phyloP scores from a whole-genome alignment of 768 basidiomycete genomes.

The Xerocomellus intermedius region DNA sequence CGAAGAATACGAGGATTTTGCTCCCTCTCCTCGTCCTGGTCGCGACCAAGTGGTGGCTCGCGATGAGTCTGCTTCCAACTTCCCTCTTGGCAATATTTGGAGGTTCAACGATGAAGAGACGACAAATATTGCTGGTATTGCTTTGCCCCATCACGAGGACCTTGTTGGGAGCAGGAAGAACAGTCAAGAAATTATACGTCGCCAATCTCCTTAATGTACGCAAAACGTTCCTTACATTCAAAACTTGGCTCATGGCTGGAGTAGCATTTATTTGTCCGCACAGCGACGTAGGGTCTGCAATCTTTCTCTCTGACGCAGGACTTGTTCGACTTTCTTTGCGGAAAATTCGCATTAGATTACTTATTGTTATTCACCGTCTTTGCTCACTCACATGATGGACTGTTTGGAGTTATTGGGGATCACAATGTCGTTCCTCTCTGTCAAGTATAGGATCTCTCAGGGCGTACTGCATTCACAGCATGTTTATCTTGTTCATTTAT shows the following conservation, averaged over 20 bases:
- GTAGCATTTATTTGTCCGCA: neutral
- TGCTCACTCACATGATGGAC: constrained; percentile 31
- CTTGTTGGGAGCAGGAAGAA: constrained; percentile 40
- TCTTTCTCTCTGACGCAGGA: constrained; percentile 5
- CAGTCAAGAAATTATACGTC: constrained; percentile 38
- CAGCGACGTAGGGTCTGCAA: neutral
- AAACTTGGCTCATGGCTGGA: neutral
- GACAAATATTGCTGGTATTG: constrained; percentile 50
- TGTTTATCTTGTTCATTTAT: constrained; percentile 40
- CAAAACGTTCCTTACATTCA: neutral
- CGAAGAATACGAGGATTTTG: constrained; percentile 50
- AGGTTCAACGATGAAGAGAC: constrained; percentile 70
- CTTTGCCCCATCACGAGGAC: constrained; percentile 43
- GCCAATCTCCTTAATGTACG: constrained; percentile 27
- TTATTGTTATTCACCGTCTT: constrained; percentile 31
- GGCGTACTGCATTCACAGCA: constrained; percentile 34
- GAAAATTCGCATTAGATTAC: constrained; percentile 29
- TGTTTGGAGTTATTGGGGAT: constrained; percentile 32
- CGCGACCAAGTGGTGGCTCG: constrained; percentile 27
- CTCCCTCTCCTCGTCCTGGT: constrained; percentile 28
- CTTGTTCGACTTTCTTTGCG: constrained; percentile 11
- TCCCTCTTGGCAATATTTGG: constrained; percentile 61
- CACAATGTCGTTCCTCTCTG: constrained; percentile 21
- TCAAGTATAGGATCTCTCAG: constrained; percentile 33
- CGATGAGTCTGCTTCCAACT: constrained; percentile 29